Percentiles rank a stretch among this genome's conserved stretches.
Conservation (phyloP, 371 early-diverging fungal genomes). For the Mortierella sp. region DNA sequence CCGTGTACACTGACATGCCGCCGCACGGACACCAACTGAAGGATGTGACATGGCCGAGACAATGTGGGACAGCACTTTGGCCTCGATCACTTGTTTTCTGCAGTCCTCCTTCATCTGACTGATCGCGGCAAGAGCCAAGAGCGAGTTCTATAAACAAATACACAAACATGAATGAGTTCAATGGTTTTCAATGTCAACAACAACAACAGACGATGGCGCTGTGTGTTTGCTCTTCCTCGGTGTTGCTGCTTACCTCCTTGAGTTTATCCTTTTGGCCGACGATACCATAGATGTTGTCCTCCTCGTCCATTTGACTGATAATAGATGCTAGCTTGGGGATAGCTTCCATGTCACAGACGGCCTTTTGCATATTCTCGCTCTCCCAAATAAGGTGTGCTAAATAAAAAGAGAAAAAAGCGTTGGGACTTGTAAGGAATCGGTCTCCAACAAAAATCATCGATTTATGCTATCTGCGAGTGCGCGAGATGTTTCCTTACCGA, state of each 20-base stretch:
- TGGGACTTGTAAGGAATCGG: background rate
- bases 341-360: slow-evolving; percentile 85
- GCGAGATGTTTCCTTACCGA: slow-evolving; percentile 48
- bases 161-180: background rate
- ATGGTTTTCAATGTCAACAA: background rate
- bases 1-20: slow-evolving; percentile 86
- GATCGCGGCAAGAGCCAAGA: slow-evolving; percentile 85
- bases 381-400: slow-evolving; percentile 80
- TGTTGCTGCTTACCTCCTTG: slow-evolving; percentile 64
- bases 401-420: background rate
- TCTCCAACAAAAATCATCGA: background rate
- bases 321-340: slow-evolving; percentile 77
- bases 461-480: background rate
- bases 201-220: background rate
- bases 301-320: slow-evolving; percentile 61
- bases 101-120: slow-evolving; percentile 84
- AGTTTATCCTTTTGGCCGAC: slow-evolving; percentile 73
- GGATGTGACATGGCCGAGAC: slow-evolving; percentile 77
- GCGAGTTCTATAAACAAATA: slow-evolving; percentile 63
- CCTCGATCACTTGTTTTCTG: slow-evolving; percentile 84
- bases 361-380: slow-evolving; percentile 82
- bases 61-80: slow-evolving; percentile 82
- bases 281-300: slow-evolving; percentile 62
- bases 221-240: background rate
- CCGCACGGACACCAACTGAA: slow-evolving; percentile 72